A percentile compares a stretch with the other conserved stretches of the same genome.
phyloP scores from a whole-genome alignment of 164 flowering plant species.

The Chimonanthus praecox region DNA sequence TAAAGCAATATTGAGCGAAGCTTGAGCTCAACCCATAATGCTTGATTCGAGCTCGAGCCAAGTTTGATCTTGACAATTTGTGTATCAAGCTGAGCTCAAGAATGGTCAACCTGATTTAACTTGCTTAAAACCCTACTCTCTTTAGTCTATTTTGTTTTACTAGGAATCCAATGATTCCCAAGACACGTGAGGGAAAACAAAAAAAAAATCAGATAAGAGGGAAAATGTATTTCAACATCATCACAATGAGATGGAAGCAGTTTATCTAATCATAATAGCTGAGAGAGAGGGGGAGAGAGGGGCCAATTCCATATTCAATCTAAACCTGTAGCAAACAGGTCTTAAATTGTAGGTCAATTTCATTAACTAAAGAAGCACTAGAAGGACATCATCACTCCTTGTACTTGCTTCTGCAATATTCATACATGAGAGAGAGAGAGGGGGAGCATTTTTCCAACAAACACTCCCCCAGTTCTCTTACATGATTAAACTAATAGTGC shows the following conservation, averaged over 20 bases:
- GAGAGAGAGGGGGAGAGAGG: no score
- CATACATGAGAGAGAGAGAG: background rate
- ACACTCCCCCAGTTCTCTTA: background rate
- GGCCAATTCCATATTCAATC: background rate
- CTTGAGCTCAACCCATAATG: no score
- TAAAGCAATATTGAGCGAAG: no score
- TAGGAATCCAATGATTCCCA: background rate
- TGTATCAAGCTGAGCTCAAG: no score
- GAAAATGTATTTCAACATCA: background rate
- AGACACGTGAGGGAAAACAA: background rate
- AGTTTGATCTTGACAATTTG: no score
- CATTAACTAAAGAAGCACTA: background rate
- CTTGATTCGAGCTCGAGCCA: no score
- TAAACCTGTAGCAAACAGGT: background rate
- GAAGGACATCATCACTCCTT: background rate
- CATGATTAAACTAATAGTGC: background rate
- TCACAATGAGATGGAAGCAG: background rate
- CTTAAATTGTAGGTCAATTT: background rate
- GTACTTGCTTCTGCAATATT: background rate
- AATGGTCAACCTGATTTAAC: no score
- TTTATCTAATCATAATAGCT: no score
- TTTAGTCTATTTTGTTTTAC: no score
- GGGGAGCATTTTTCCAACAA: background rate
- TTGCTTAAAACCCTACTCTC: background rate
- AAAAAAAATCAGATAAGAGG: background rate